Percentiles rank a stretch among this genome's conserved stretches.
These are phyloP conservation scores for Candida tibetensis DNA, from an alignment of 805 yeast species.

Conservation along the genomic window DNA sequence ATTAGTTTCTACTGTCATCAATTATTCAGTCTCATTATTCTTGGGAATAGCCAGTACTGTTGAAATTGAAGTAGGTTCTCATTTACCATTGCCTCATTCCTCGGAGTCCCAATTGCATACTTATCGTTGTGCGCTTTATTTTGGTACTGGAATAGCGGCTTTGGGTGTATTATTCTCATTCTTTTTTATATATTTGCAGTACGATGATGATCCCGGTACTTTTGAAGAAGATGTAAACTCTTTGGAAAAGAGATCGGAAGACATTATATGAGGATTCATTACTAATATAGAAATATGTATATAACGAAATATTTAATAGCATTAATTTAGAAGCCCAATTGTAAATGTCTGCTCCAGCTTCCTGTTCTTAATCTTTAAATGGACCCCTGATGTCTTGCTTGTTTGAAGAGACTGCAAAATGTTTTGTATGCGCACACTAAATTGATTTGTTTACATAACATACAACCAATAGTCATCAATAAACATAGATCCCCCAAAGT, in stretches of 20 bases:
- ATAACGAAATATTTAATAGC: too few species aligned
- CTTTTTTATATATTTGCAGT: constrained; percentile 17
- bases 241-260: not conserved
- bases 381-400: too few species aligned
- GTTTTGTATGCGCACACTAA: too few species aligned
- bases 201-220: constrained; percentile 6
- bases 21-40: constrained; percentile 67
- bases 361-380: too few species aligned
- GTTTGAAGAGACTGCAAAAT: too few species aligned
- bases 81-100: constrained; percentile 5
- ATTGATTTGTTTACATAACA: too few species aligned
- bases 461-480: too few species aligned
- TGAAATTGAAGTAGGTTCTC: constrained; percentile 32
- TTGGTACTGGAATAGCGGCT: constrained; percentile 60
- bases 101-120: constrained; percentile 30
- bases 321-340: too few species aligned
- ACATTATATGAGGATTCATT: too few species aligned
- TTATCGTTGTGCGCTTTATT: constrained; percentile 56
- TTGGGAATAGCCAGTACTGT: constrained; percentile 72
- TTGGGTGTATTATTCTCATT: constrained; percentile 36
- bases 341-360: too few species aligned
- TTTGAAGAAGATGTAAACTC: constrained; percentile 7
- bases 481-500: too few species aligned
- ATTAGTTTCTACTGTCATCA: constrained; percentile 64
- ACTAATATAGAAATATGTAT: too few species aligned